These are phyloP conservation scores for Arthrobotrys conoides DNA, from an alignment of 2,329 filamentous ascomycete genomes.

Conservation along the genomic window DNA sequence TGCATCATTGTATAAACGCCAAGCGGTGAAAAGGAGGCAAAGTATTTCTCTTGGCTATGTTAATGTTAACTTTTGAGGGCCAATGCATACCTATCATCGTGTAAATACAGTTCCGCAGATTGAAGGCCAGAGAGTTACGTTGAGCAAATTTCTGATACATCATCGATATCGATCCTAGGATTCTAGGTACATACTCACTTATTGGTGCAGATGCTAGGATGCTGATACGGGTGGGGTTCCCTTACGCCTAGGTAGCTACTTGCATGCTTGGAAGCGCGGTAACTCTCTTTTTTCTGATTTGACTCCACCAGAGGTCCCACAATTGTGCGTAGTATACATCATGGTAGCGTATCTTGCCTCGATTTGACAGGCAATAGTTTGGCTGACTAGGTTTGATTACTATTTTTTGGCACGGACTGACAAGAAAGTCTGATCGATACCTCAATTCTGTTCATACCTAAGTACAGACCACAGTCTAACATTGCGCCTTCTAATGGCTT, in stretches of 20 bases:
- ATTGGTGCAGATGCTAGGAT: background rate
- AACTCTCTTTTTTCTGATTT: background rate
- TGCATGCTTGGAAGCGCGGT: background rate
- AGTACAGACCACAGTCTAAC: background rate
- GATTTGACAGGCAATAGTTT: conserved; percentile 26
- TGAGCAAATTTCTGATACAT: conserved; percentile 27
- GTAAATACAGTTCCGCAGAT: background rate
- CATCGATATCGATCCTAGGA: conserved; percentile 3
- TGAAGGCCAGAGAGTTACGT: background rate
- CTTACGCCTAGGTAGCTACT: background rate
- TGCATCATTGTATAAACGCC: conserved; percentile 1
- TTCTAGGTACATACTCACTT: too few species aligned
- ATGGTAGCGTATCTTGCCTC: conserved; percentile 27
- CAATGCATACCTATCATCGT: background rate
- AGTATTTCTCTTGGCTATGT: conserved; percentile 5
- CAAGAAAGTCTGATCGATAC: conserved; percentile 26
- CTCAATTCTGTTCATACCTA: background rate
- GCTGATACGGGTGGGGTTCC: conserved; percentile 7
- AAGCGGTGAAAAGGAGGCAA: conserved; percentile 11
- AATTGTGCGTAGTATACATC: background rate
- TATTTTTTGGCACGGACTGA: conserved; percentile 55
- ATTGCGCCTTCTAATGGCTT: conserved; percentile 2
- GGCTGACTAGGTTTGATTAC: conserved; percentile 25
- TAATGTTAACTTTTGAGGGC: conserved; percentile 13
- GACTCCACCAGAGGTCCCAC: conserved; percentile 12